Base-by-base conservation (phyloP, 768 basidiomycete species). In the Leucocoprinus leucothites region DNA sequence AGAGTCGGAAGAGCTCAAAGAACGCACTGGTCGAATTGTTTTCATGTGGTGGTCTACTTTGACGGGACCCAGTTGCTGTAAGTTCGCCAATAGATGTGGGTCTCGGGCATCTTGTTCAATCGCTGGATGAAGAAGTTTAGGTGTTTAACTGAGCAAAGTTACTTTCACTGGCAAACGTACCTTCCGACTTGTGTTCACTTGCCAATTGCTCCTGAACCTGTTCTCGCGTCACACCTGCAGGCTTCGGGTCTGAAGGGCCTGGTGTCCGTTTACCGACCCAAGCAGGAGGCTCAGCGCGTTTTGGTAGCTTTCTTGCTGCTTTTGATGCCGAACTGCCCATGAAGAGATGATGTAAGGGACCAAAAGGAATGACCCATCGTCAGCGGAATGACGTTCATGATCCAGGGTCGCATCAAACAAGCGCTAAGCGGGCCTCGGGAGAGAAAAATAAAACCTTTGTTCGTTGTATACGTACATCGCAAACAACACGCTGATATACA, bases 301-400 rank as follows among this genome's bases (percentile, higher is more conserved):
- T 82, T 9, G 86, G 82, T 18, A 87, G 72, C 60, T 70, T 80
- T 24, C 84, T 78, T 1, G 73, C 71, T 56, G 77, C 74, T 69
- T 85, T 91, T 6, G 88, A 91, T 25, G 82, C 63, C 16, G 76
- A 69, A 47, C 71, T 72, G 9, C 88, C 88, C 88, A 90, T 89
- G 34, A 48, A 56, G 22, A 26, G 56, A 57, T 42, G 45, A 53
- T 21, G 54, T 46, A 51, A 25, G 47, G 18, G 40, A 16, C 0
- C 24, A 59, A 47, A 35, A 31, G 31, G 5, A 31, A n/a, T n/a
- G n/a, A n/a, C n/a, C n/a, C n/a, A n/a, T n/a, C n/a, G n/a, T n/a
- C 25, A 31, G 11, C 31, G 31, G 36, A 24, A 4, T 38, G 13
- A 50, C 36, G 54, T 62, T 25, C 16, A 28, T 18, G 35, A 19